Evolutionary conservation across 768 basidiomycete genomes (phyloP).

Genomic region (Sarcodon aspratus): DNA sequence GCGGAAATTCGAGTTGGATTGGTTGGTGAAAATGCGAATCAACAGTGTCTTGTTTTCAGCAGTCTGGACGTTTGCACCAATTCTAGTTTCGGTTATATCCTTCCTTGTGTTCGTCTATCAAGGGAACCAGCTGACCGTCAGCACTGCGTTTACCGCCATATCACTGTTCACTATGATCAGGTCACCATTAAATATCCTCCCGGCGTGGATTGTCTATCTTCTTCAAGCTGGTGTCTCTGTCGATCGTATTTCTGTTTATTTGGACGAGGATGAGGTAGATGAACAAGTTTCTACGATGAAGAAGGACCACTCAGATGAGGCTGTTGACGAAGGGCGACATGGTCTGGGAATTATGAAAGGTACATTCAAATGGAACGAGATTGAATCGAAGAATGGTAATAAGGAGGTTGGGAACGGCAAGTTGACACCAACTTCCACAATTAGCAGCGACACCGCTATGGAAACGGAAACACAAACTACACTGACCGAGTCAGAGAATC

Average conservation of each 20-base stretch:
- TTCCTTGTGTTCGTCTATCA: slow-evolving; percentile 66
- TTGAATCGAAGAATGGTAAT: slow-evolving; percentile 23
- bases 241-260: slow-evolving; percentile 47
- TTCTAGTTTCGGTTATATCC: slow-evolving; percentile 68
- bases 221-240: slow-evolving; percentile 55
- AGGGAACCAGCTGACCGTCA: slow-evolving; percentile 65
- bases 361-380: slow-evolving; percentile 46
- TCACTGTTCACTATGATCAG: slow-evolving; percentile 81
- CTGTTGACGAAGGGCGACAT: neutral
- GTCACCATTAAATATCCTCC: slow-evolving; percentile 68
- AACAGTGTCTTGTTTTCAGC: slow-evolving; percentile 63
- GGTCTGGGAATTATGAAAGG: slow-evolving; percentile 40
- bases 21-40: slow-evolving; percentile 65
- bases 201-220: slow-evolving; percentile 68
- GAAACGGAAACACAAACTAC: slow-evolving; percentile 3
- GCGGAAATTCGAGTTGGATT: slow-evolving; percentile 58
- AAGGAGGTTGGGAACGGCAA: slow-evolving; percentile 14
- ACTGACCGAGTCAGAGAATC: slow-evolving; percentile 19
- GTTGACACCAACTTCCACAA: neutral
- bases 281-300: slow-evolving; percentile 51
- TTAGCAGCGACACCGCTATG: slow-evolving; percentile 6
- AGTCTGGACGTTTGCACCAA: slow-evolving; percentile 69
- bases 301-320: slow-evolving; percentile 12
- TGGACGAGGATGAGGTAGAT: slow-evolving; percentile 51
- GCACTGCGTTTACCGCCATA: slow-evolving; percentile 80